phyloP scores from a whole-genome alignment of 2,329 filamentous ascomycete genomes.

The Paecilomyces sp. region DNA sequence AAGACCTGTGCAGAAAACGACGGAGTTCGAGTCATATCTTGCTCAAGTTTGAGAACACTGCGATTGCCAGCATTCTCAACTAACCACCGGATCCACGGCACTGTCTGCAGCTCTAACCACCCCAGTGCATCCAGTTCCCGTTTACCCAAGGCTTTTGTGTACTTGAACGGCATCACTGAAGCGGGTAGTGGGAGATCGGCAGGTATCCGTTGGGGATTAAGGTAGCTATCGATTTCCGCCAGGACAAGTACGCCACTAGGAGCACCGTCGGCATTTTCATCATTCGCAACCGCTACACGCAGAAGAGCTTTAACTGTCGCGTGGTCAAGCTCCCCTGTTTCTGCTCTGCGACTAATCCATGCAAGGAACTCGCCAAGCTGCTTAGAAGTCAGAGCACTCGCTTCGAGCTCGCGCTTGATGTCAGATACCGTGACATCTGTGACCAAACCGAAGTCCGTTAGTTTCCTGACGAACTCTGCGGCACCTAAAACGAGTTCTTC shows the following conservation, averaged over 20 bases:
- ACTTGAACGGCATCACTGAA: conserved; percentile 75
- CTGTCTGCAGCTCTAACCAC: conserved; percentile 77
- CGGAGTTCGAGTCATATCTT: conserved; percentile 64
- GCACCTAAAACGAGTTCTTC: conserved; percentile 62
- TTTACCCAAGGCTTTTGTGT: conserved; percentile 62
- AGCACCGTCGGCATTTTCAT: conserved; percentile 51
- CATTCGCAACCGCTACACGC: conserved; percentile 57
- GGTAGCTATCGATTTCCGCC: conserved; percentile 65
- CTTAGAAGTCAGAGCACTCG: conserved; percentile 68
- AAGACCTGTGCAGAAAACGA: conserved; percentile 73
- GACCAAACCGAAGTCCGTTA: conserved; percentile 81
- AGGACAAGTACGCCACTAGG: conserved; percentile 69
- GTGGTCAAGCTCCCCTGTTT: conserved; percentile 64
- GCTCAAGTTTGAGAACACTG: conserved; percentile 49
- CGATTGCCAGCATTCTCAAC: conserved; percentile 58
- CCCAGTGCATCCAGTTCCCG: conserved; percentile 71
- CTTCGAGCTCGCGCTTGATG: conserved; percentile 74
- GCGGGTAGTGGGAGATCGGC: conserved; percentile 73
- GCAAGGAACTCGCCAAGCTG: conserved; percentile 78
- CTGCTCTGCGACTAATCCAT: conserved; percentile 71
- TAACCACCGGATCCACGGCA: conserved; percentile 78
- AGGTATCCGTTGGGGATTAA: conserved; percentile 72
- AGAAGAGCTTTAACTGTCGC: conserved; percentile 63
- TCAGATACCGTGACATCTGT: conserved; percentile 80
- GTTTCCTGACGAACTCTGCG: conserved; percentile 67